A percentile compares a stretch with the other conserved stretches of the same genome.
These are phyloP conservation scores for Auriscalpium vulgare DNA, from an alignment of 768 basidiomycete genomes.

Conservation along the genomic window DNA sequence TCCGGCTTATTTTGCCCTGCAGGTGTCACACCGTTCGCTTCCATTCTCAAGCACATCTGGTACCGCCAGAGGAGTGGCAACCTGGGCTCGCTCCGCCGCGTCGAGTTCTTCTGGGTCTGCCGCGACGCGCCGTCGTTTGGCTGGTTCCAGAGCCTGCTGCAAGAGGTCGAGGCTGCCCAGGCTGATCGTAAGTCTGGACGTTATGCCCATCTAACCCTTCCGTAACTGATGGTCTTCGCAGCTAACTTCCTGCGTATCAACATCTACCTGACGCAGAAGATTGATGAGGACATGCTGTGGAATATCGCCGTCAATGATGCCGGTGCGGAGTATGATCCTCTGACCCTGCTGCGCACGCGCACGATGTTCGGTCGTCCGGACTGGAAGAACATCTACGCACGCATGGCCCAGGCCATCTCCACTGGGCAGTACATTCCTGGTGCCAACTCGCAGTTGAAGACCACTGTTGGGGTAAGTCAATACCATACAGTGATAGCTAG, in stretches of 20 bases:
- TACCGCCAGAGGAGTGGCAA: conserved; percentile 77
- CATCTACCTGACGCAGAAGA: conserved; percentile 83
- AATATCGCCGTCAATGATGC: conserved; percentile 86
- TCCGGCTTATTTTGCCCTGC: not conserved
- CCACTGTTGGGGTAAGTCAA: conserved; percentile 68
- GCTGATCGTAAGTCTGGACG: conserved; percentile 62
- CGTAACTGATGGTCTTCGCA: conserved; percentile 24
- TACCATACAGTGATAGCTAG: not conserved
- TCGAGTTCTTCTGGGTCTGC: conserved; percentile 94
- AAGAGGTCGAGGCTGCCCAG: conserved; percentile 83
- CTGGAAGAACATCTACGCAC: conserved; percentile 75
- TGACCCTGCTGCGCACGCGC: conserved; percentile 80
- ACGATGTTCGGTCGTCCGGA: conserved; percentile 92
- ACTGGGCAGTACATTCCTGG: conserved; percentile 76
- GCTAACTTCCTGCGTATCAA: conserved; percentile 92
- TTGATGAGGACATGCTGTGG: conserved; percentile 82
- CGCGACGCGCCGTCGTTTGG: conserved; percentile 96
- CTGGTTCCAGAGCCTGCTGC: conserved; percentile 89
- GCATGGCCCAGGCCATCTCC: conserved; percentile 74
- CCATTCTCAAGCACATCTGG: conserved; percentile 94
- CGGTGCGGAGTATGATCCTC: conserved; percentile 78
- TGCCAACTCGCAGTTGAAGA: conserved; percentile 69
- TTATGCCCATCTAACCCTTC: not conserved
- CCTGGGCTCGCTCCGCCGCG: conserved; percentile 74
- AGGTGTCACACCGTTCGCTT: conserved; percentile 93